Percentiles rank a stretch among this genome's conserved stretches.
These are phyloP conservation scores for Kodamaea leandrae DNA, from an alignment of 805 yeast species.

Conservation along the genomic window DNA sequence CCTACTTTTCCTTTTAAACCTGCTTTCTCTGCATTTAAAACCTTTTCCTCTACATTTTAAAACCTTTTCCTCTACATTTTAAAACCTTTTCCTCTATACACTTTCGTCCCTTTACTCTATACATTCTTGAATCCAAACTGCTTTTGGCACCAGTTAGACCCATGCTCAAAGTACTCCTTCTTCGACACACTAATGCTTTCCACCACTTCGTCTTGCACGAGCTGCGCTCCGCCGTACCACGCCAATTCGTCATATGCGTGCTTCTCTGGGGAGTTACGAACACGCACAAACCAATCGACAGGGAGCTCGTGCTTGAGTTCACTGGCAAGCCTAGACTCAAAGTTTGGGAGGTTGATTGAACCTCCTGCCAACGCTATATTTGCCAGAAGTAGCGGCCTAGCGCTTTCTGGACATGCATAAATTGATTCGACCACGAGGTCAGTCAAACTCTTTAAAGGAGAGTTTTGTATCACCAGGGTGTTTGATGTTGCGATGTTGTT, in stretches of 20 bases:
- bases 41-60: too few relatives aligned
- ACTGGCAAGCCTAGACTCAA: slow-evolving; percentile 53
- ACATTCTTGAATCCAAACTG: slow-evolving; percentile 44
- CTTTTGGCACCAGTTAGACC: slow-evolving; percentile 56
- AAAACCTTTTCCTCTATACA: not conserved
- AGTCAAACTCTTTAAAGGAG: slow-evolving; percentile 66
- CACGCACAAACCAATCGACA: slow-evolving; percentile 62
- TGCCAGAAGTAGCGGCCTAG: slow-evolving; percentile 71
- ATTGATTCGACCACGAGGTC: slow-evolving; percentile 76
- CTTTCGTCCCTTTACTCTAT: not conserved
- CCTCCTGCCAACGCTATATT: slow-evolving; percentile 87
- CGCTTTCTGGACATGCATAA: slow-evolving; percentile 65
- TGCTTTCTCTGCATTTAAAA: too few relatives aligned
- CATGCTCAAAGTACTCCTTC: slow-evolving; percentile 84
- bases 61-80: too few relatives aligned
- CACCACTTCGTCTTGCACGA: slow-evolving; percentile 41
- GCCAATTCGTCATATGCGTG: slow-evolving; percentile 24
- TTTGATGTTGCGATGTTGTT: slow-evolving; percentile 28
- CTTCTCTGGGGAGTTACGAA: slow-evolving; percentile 22
- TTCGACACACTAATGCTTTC: slow-evolving; percentile 60
- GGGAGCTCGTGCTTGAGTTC: slow-evolving; percentile 71
- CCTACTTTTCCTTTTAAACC: too few relatives aligned
- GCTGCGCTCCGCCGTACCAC: slow-evolving; percentile 38
- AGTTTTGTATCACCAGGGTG: slow-evolving; percentile 31
- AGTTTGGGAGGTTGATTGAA: slow-evolving; percentile 66